phyloP scores from a whole-genome alignment of 2,329 filamentous ascomycete species.

The Penicillium paneum region DNA sequence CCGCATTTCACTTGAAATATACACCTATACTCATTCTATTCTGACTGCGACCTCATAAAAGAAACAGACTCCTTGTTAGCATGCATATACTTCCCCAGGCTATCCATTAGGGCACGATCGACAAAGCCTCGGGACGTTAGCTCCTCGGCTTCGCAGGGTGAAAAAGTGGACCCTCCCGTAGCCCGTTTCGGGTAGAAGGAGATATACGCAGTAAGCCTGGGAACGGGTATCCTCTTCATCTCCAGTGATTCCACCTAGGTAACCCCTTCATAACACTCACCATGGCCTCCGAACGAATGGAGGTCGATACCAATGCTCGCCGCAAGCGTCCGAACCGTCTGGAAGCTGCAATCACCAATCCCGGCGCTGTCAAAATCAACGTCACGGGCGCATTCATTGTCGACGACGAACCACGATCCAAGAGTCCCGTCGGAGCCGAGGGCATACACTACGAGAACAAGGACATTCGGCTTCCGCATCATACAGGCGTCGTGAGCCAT shows the following conservation, averaged over 20 bases:
- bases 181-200: constrained; percentile 38
- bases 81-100: background rate
- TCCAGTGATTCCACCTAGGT: constrained; percentile 16
- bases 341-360: constrained; percentile 53
- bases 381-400: constrained; percentile 96
- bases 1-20: too few species aligned
- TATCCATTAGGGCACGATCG: background rate
- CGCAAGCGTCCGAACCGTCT: constrained; percentile 33
- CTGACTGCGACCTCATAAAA: background rate
- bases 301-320: constrained; percentile 18
- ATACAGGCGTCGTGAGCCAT: constrained; percentile 92
- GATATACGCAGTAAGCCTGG: constrained; percentile 47
- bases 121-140: constrained; percentile 6
- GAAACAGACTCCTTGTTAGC: background rate
- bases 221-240: constrained; percentile 31
- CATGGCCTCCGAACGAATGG: constrained; percentile 33
- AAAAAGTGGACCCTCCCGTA: constrained; percentile 2
- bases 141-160: constrained; percentile 14
- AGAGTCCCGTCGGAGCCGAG: constrained; percentile 49
- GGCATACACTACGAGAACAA: constrained; percentile 71
- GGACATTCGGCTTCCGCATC: constrained; percentile 93
- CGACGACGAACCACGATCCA: constrained; percentile 66
- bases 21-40: background rate
- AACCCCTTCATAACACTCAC: constrained; percentile 12
- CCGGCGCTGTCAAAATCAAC: constrained; percentile 82